Conservation (phyloP, 1,284 basidiomycete genomes). For the Tilletia caries region DNA sequence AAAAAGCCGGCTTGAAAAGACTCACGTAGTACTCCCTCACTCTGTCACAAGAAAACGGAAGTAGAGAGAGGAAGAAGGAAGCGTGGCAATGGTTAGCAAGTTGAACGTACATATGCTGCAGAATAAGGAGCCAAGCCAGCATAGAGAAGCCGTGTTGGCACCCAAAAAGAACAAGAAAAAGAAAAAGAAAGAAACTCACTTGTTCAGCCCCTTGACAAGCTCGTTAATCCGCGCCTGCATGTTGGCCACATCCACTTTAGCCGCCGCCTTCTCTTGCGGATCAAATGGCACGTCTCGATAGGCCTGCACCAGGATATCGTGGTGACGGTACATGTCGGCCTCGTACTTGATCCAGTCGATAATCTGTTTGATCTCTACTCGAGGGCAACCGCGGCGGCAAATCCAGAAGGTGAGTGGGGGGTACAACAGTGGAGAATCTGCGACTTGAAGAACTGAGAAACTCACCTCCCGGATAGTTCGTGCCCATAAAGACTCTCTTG, state of each 20-base stretch:
- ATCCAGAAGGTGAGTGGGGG: not conserved
- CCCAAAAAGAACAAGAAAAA: not conserved
- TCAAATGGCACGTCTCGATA: not conserved
- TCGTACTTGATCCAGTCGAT: not conserved
- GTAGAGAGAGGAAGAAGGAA: not conserved
- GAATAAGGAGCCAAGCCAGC: no score
- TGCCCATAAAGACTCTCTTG: not conserved
- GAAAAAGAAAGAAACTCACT: not conserved
- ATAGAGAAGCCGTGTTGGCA: no score
- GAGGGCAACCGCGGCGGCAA: not conserved
- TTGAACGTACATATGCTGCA: no score
- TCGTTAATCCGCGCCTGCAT: not conserved
- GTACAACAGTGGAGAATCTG: no score
- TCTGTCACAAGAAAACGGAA: not conserved
- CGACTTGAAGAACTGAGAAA: not conserved
- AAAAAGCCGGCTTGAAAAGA: not conserved
- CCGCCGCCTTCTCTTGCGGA: not conserved
- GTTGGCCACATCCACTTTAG: not conserved
- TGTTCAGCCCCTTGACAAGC: not conserved
- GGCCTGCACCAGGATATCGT: not conserved
- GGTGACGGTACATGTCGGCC: not conserved
- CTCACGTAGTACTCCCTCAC: conserved; percentile 11
- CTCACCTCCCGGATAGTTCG: conserved; percentile 6
- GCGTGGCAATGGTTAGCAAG: no score
- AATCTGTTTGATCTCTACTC: conserved; percentile 12